Percentiles rank a stretch among this genome's conserved stretches.
phyloP scores from a whole-genome alignment of 2,329 filamentous ascomycete genomes.

The Claviceps humidiphila region DNA sequence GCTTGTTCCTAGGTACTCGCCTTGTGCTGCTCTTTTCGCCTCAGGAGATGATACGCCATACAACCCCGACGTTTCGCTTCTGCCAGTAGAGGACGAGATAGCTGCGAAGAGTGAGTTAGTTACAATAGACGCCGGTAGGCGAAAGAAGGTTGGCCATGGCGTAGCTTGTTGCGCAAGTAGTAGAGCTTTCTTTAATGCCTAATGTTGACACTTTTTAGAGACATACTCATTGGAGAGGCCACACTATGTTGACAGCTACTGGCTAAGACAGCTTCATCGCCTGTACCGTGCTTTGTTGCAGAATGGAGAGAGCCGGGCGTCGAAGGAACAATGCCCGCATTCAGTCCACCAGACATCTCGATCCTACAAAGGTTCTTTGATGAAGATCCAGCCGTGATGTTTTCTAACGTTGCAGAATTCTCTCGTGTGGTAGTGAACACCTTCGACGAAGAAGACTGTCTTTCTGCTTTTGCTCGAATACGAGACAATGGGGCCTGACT shows the following conservation, averaged over 20 bases:
- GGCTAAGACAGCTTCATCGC: not conserved
- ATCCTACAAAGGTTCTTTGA: slow-evolving; percentile 1
- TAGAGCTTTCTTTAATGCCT: not conserved
- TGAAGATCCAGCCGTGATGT: not conserved
- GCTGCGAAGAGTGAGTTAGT: not conserved
- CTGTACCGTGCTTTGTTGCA: not conserved
- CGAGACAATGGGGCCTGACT: slow-evolving; percentile 10
- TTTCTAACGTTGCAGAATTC: not conserved
- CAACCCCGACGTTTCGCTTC: not conserved
- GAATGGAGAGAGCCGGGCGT: not conserved
- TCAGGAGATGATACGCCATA: slow-evolving; percentile 1
- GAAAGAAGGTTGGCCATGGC: not conserved
- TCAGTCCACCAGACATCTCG: slow-evolving; percentile 1
- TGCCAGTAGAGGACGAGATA: not conserved
- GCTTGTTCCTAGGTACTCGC: not conserved
- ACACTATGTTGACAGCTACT: not conserved
- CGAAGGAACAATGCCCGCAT: not conserved
- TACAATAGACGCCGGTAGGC: not conserved
- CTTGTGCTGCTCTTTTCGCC: not conserved
- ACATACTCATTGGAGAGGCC: not conserved
- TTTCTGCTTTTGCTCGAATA: slow-evolving; percentile 15
- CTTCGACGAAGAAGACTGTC: slow-evolving; percentile 5
- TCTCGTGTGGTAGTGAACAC: not conserved
- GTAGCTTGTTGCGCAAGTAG: not conserved
- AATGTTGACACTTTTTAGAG: too few species aligned